phyloP scores from a whole-genome alignment of 768 basidiomycete genomes.

The Serendipita indica region DNA sequence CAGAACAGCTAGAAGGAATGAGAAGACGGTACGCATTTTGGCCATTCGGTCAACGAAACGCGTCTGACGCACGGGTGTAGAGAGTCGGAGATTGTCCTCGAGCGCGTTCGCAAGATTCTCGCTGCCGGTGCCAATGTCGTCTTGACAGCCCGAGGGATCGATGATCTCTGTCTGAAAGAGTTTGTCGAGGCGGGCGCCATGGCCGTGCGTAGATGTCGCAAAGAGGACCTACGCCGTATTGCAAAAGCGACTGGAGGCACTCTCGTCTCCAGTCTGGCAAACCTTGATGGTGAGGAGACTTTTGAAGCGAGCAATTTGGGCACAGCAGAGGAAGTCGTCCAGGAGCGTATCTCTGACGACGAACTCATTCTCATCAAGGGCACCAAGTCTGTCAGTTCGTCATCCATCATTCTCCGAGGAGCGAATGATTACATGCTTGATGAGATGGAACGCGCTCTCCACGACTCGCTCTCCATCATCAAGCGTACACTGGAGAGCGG shows the following conservation, averaged over 20 bases:
- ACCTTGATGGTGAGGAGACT: slow-evolving; percentile 94
- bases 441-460: slow-evolving; percentile 95
- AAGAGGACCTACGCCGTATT: slow-evolving; percentile 93
- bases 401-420: slow-evolving; percentile 85
- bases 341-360: slow-evolving; percentile 96
- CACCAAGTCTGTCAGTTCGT: slow-evolving; percentile 87
- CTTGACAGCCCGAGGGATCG: slow-evolving; percentile 95
- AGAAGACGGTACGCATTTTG: slow-evolving; percentile 56
- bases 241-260: slow-evolving; percentile 95
- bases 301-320: slow-evolving; percentile 87
- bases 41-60: not conserved
- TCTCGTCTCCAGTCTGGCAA: slow-evolving; percentile 80
- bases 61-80: slow-evolving; percentile 7
- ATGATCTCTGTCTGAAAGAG: slow-evolving; percentile 94
- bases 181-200: slow-evolving; percentile 98
- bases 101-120: slow-evolving; percentile 89
- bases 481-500: slow-evolving; percentile 97
- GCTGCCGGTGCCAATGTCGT: slow-evolving; percentile 94
- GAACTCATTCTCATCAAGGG: slow-evolving; percentile 96
- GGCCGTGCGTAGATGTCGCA: slow-evolving; percentile 93
- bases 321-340: slow-evolving; percentile 88
- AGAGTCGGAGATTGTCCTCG: slow-evolving; percentile 84
- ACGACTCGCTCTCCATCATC: slow-evolving; percentile 88
- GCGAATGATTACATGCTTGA: slow-evolving; percentile 99
- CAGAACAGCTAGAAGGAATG: slow-evolving; percentile 91